These are phyloP conservation scores for Dalbergia oliveri DNA, from an alignment of 306 rosid genomes.

Conservation along the genomic window DNA sequence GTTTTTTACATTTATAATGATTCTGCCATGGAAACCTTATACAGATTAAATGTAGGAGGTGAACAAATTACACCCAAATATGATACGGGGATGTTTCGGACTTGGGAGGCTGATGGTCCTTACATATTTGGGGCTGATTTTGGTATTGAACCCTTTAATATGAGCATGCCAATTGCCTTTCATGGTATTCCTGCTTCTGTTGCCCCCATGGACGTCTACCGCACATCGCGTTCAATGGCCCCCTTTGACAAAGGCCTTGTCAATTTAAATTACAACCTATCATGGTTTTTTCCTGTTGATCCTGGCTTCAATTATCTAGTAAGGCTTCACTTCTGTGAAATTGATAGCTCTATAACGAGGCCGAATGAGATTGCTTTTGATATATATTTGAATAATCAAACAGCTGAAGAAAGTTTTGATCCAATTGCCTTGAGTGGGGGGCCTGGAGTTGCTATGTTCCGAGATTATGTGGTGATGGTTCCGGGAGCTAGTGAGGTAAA, in stretches of 20 bases:
- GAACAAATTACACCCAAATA: slow-evolving; percentile 35
- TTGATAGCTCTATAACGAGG: neutral
- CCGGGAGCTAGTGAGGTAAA: slow-evolving; percentile 33
- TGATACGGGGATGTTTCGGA: slow-evolving; percentile 53
- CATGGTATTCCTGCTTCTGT: slow-evolving; percentile 21
- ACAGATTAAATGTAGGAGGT: slow-evolving; percentile 58
- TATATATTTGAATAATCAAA: slow-evolving; percentile 51
- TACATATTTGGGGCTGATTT: neutral
- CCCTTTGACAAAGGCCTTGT: no score
- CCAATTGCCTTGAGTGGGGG: slow-evolving; percentile 17
- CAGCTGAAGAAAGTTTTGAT: slow-evolving; percentile 9
- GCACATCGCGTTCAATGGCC: slow-evolving; percentile 1
- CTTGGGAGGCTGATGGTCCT: slow-evolving; percentile 25
- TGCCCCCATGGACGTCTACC: slow-evolving; percentile 47
- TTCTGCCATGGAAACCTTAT: slow-evolving; percentile 47
- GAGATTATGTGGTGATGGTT: slow-evolving; percentile 46
- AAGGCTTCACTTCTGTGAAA: slow-evolving; percentile 67
- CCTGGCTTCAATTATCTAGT: slow-evolving; percentile 58
- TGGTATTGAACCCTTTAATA: neutral
- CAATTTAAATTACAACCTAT: slow-evolving; percentile 42
- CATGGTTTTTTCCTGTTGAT: slow-evolving; percentile 54
- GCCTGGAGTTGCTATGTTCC: slow-evolving; percentile 38
- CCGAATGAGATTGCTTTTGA: slow-evolving; percentile 33
- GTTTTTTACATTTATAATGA: neutral
- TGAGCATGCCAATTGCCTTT: slow-evolving; percentile 23